These are phyloP conservation scores for Penstemon eatonii DNA, from an alignment of 257 asterid genomes.

Conservation along the genomic window DNA sequence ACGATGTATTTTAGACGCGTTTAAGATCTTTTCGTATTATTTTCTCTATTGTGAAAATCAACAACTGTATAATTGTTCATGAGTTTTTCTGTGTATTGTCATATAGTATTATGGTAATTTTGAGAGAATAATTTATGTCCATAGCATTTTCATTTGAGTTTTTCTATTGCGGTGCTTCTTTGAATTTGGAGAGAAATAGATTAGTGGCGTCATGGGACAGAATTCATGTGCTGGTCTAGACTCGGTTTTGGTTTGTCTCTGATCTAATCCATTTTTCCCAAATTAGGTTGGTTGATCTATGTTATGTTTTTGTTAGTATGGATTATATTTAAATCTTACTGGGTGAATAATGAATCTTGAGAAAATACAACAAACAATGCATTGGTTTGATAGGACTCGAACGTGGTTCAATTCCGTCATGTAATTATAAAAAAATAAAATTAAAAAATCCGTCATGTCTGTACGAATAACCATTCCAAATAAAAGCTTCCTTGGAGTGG, in stretches of 20 bases:
- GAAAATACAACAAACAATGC: no score
- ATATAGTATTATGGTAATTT: not conserved
- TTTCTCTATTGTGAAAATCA: conserved; percentile 16
- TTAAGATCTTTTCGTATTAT: not conserved
- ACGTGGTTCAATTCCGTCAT: no score
- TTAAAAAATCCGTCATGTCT: no score
- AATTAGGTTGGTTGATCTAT: not conserved
- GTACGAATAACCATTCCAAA: no score
- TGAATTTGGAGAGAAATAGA: not conserved
- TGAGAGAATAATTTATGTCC: conserved; percentile 13
- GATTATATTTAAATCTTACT: no score
- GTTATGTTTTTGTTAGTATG: not conserved
- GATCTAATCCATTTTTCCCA: not conserved
- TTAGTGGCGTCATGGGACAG: not conserved
- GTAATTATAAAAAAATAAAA: no score
- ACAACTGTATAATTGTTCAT: conserved; percentile 21
- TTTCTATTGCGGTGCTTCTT: not conserved
- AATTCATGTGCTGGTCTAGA: not conserved
- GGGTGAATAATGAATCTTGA: no score
- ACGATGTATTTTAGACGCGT: conserved; percentile 23
- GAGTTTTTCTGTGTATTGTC: conserved; percentile 25
- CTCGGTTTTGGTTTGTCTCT: not conserved
- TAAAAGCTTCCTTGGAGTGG: no score
- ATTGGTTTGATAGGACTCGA: no score
- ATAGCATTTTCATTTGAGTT: not conserved